Evolutionary conservation across 257 asterid species (phyloP), one percentile per base, ranked within the genome.

Genomic region (Primulina eburnea): DNA sequence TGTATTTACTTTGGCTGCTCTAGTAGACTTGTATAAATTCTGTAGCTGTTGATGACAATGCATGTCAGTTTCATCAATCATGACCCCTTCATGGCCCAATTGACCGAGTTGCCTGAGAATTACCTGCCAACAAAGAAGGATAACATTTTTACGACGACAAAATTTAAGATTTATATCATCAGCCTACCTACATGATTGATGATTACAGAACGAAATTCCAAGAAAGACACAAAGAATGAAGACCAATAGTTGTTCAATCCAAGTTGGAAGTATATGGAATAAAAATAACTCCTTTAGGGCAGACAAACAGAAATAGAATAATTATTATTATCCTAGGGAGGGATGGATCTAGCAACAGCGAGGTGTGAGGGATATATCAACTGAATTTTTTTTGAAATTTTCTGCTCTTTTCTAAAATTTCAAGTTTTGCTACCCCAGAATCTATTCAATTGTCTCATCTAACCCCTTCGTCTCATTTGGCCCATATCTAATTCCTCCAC

Each of bases 71-170:
- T 93, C 96, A 47, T 90, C 94, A 59, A 89, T 78, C 90, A 81
- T 84, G 33, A 87, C 74, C 28, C 87, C 89, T 72, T 86, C 95
- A 79, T 89, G 90, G 32, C 96, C 99, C 79, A 93, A 81, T 63
- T 89, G 97, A 61, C 96, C 96, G 65, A 93, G 81, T 57, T 90
- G 96, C 73, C 95, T 85, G 64, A 93, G 86, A 64, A 93, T 86
- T n/a, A 94, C 83, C 99, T 93, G 89, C 66, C 65, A 70, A 61
- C 3, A 60, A 73, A 75, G 67, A 43, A 43, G 12, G 18, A n/a
- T 53, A 9, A 37, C 12, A 67, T 17, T 65, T 65, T 69, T 53
- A 71, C 6, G 6, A 16, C n/a, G 18, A 24, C 29, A 62, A 62
- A 50, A 74, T 57, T 55, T 43, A 62, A 24, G n/a, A 12, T 55